These are phyloP conservation scores for Albatrellus ellisii DNA, from an alignment of 768 basidiomycete species.

Conservation along the genomic window DNA sequence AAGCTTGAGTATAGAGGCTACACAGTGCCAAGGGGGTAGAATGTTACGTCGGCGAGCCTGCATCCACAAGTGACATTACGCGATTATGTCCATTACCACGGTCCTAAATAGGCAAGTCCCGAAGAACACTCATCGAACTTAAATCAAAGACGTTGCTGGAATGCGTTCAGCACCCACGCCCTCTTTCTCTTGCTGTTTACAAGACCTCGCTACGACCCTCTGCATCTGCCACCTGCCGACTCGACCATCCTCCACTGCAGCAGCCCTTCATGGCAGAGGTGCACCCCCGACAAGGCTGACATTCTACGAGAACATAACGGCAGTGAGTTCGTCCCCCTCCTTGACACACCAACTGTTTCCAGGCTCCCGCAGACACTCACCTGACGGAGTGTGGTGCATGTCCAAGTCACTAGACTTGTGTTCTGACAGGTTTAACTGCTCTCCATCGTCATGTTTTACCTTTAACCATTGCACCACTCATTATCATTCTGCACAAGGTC, in stretches of 20 bases:
- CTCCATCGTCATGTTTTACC: too few relatives aligned
- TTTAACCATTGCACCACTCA: too few relatives aligned
- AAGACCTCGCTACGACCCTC: too few relatives aligned
- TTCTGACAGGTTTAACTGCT: slow-evolving; percentile 11
- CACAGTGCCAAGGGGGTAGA: neutral
- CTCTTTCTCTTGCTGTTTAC: too few relatives aligned
- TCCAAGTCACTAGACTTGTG: slow-evolving; percentile 16
- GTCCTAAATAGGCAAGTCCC: neutral
- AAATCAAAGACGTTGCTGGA: too few relatives aligned
- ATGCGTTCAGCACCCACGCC: too few relatives aligned
- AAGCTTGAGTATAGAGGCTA: neutral
- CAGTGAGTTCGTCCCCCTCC: slow-evolving; percentile 2
- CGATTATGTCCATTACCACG: neutral
- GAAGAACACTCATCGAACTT: neutral
- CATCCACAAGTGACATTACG: neutral
- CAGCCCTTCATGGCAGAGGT: slow-evolving; percentile 26
- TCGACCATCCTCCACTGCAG: too few relatives aligned
- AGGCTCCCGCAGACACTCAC: slow-evolving; percentile 17
- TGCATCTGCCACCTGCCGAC: too few relatives aligned
- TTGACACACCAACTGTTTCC: slow-evolving; percentile 9
- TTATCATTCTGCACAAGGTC: slow-evolving; percentile 30
- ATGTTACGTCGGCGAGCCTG: neutral
- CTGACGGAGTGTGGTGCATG: slow-evolving; percentile 4
- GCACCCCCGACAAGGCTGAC: slow-evolving; percentile 55
- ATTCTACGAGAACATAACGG: slow-evolving; percentile 37